These are phyloP conservation scores for Melaleuca quinquenervia DNA, from an alignment of 345 rosid genomes.

Conservation along the genomic window DNA sequence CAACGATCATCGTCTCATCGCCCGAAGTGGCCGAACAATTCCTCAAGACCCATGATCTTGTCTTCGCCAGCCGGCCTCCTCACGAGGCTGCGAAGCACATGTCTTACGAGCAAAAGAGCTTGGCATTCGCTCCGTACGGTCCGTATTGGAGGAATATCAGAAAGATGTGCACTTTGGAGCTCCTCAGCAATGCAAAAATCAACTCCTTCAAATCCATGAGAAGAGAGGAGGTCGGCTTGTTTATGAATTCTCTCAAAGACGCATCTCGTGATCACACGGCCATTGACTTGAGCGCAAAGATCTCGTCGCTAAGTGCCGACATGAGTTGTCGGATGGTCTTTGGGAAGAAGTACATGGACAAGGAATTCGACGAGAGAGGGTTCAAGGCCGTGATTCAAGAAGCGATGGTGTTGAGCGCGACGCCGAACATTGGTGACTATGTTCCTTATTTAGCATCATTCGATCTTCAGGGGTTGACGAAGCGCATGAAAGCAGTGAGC, in stretches of 20 bases:
- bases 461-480: conserved; percentile 28
- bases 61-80: conserved; percentile 25
- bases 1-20: conserved; percentile 24
- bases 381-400: conserved; percentile 31
- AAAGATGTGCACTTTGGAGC: conserved; percentile 35
- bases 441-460: conserved; percentile 16
- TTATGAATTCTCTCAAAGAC: conserved; percentile 10
- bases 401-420: conserved; percentile 19
- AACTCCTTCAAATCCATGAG: conserved; percentile 17
- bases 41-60: conserved; percentile 30
- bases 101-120: conserved; percentile 9
- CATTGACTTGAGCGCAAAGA: conserved; percentile 25
- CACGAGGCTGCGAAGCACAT: conserved; percentile 8
- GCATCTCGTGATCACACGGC: conserved; percentile 1
- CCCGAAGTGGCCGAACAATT: conserved; percentile 29
- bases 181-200: conserved; percentile 21
- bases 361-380: conserved; percentile 24
- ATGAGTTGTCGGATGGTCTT: conserved; percentile 42
- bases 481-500: conserved; percentile 11
- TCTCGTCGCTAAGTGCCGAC: conserved; percentile 11
- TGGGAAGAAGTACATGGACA: conserved; percentile 26
- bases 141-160: conserved; percentile 34
- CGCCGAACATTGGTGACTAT: conserved; percentile 22
- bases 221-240: conserved; percentile 21
- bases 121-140: conserved; percentile 11